Evolutionary conservation across 768 basidiomycete genomes (phyloP).

Genomic region (Amanita fuliginea): DNA sequence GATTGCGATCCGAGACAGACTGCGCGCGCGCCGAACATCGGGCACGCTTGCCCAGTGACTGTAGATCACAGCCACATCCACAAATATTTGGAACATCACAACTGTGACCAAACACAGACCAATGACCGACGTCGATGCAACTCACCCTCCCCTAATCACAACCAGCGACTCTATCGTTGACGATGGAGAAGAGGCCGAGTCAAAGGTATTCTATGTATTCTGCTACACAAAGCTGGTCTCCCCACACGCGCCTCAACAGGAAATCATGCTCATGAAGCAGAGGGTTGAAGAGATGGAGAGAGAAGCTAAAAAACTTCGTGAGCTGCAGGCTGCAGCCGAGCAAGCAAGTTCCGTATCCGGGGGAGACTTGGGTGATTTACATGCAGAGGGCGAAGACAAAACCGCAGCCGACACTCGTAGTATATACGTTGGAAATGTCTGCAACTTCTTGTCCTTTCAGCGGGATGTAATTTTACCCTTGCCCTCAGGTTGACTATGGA

Average conservation of each 20-base stretch:
- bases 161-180: constrained; percentile 31
- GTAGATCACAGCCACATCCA: constrained; percentile 1
- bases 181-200: constrained; percentile 54
- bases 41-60: background rate
- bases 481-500: constrained; percentile 82
- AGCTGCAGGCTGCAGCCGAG: constrained; percentile 74
- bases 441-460: constrained; percentile 19
- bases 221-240: constrained; percentile 9
- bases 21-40: background rate
- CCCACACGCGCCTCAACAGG: constrained; percentile 30
- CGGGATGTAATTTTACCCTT: constrained; percentile 6
- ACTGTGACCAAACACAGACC: constrained; percentile 8
- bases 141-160: constrained; percentile 26
- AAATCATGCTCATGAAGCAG: constrained; percentile 86
- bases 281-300: constrained; percentile 89
- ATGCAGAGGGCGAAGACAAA: constrained; percentile 77
- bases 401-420: constrained; percentile 74
- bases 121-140: constrained; percentile 45
- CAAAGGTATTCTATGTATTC: constrained; percentile 30
- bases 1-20: background rate
- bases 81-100: background rate
- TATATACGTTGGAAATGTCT: constrained; percentile 92
- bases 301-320: constrained; percentile 79
- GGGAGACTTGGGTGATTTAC: constrained; percentile 31
- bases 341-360: constrained; percentile 38